phyloP scores from a whole-genome alignment of 345 rosid genomes.

The Bretschneidera sinensis region DNA sequence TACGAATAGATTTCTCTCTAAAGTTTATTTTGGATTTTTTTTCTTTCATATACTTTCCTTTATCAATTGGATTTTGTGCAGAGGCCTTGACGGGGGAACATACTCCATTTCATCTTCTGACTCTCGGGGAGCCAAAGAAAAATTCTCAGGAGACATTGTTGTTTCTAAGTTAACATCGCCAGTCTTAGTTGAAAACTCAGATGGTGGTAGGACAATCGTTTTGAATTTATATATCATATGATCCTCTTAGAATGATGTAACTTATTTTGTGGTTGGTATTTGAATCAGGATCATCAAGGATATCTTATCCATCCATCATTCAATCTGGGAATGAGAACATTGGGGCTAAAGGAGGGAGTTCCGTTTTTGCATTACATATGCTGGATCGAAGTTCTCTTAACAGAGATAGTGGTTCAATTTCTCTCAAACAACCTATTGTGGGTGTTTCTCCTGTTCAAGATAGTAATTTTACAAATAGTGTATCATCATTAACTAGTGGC shows the following conservation, averaged over 20 bases:
- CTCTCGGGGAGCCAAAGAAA: constrained; percentile 32
- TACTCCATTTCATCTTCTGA: constrained; percentile 23
- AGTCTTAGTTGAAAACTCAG: constrained; percentile 31
- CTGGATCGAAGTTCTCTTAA: constrained; percentile 31
- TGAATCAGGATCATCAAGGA: constrained; percentile 46
- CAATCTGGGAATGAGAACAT: constrained; percentile 27
- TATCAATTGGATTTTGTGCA: constrained; percentile 25
- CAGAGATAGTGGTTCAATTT: constrained; percentile 28
- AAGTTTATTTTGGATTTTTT: background rate
- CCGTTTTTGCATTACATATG: constrained; percentile 31
- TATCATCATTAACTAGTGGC: constrained; percentile 37
- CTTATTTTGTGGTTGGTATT: constrained; percentile 14
- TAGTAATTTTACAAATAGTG: constrained; percentile 31
- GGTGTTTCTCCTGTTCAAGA: constrained; percentile 36
- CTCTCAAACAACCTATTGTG: constrained; percentile 43
- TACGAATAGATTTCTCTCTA: background rate
- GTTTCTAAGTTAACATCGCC: constrained; percentile 33
- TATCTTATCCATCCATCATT: constrained; percentile 33
- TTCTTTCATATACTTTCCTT: background rate
- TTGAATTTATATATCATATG: background rate
- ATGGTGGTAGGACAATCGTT: constrained; percentile 32
- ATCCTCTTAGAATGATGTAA: constrained; percentile 3
- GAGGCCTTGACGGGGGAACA: constrained; percentile 31
- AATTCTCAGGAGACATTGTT: constrained; percentile 28
- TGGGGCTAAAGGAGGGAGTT: constrained; percentile 28